Evolutionary conservation across 148 eudicot species (phyloP).

Genomic region (Fallopia convolvulus): DNA sequence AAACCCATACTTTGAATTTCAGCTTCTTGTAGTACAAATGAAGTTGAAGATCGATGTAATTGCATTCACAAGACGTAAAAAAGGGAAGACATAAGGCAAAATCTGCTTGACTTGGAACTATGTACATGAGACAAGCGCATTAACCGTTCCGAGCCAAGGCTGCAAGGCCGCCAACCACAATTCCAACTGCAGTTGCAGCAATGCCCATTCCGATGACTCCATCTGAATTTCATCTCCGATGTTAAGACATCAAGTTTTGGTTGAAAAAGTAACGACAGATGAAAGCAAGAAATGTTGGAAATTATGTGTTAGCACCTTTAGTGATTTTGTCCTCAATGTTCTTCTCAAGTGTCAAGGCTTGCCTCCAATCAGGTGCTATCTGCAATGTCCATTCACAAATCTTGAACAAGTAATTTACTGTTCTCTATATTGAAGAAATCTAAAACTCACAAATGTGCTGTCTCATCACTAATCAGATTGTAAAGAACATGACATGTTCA

Average conservation of each 20-base stretch:
- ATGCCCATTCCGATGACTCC: slow-evolving; percentile 39
- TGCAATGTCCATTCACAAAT: slow-evolving; percentile 11
- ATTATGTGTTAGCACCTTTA: slow-evolving; percentile 20
- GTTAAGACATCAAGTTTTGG: neutral
- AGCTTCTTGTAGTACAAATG: neutral
- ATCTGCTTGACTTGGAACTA: neutral
- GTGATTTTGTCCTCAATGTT: slow-evolving; percentile 29
- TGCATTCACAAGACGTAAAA: neutral
- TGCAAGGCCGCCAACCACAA: slow-evolving; percentile 21
- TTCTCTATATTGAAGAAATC: no score
- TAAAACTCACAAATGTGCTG: no score
- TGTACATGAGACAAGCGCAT: slow-evolving; percentile 4
- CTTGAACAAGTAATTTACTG: neutral
- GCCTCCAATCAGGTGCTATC: slow-evolving; percentile 45
- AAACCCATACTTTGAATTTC: neutral
- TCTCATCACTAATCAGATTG: neutral
- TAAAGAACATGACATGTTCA: neutral
- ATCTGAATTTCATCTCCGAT: slow-evolving; percentile 18
- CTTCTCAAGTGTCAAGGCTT: slow-evolving; percentile 27
- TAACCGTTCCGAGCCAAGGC: slow-evolving; percentile 23
- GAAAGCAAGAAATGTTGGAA: neutral
- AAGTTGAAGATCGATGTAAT: neutral
- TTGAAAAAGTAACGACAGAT: neutral
- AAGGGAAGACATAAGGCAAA: neutral
- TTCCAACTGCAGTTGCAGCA: slow-evolving; percentile 24